These are phyloP conservation scores for Penstemon eatonii DNA, from an alignment of 257 asterid genomes.

Conservation along the genomic window DNA sequence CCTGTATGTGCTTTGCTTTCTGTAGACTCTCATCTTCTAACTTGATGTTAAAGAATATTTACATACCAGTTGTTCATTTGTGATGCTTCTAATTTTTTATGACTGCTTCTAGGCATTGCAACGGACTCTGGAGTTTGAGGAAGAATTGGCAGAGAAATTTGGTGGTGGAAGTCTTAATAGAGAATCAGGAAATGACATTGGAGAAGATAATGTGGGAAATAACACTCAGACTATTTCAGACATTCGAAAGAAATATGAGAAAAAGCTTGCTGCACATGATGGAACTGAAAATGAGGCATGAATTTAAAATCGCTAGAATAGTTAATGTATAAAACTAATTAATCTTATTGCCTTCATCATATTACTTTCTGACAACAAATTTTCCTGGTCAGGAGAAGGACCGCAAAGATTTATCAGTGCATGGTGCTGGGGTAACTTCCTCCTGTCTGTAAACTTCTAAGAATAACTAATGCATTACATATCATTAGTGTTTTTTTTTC, in stretches of 20 bases:
- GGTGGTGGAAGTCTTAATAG: slow-evolving; percentile 77
- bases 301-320: slow-evolving; percentile 24
- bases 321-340: slow-evolving; percentile 25
- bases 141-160: slow-evolving; percentile 94
- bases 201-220: slow-evolving; percentile 63
- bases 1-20: not conserved
- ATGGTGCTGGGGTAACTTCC: slow-evolving; percentile 88
- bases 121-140: slow-evolving; percentile 96
- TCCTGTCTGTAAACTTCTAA: slow-evolving; percentile 25
- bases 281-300: slow-evolving; percentile 79
- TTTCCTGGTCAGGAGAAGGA: slow-evolving; percentile 60
- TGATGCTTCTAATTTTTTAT: slow-evolving; percentile 28
- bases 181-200: slow-evolving; percentile 61
- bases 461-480: slow-evolving; percentile 11
- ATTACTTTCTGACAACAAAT: slow-evolving; percentile 24
- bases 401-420: slow-evolving; percentile 72
- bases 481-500: slow-evolving; percentile 1
- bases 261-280: slow-evolving; percentile 79
- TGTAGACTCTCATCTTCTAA: slow-evolving; percentile 12
- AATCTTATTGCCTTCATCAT: slow-evolving; percentile 20
- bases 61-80: slow-evolving; percentile 10
- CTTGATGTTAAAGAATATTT: slow-evolving; percentile 14
- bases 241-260: slow-evolving; percentile 94
- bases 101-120: slow-evolving; percentile 70
- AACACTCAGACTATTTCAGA: slow-evolving; percentile 70